Base-by-base conservation (phyloP, 73 alveolate genomes). In the Paramecium caudatum region DNA sequence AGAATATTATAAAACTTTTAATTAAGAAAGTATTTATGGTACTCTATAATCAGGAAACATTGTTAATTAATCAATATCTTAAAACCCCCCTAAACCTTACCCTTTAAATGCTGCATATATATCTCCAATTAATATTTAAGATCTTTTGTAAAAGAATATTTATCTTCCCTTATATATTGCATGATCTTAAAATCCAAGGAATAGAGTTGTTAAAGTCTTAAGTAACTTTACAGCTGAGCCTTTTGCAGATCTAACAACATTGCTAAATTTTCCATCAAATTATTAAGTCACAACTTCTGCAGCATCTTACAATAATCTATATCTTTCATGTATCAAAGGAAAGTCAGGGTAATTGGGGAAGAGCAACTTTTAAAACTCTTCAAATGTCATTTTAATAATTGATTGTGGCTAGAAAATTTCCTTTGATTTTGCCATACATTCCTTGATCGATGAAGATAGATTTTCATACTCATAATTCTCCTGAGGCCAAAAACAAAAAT, bases 401-500 rank as follows among this genome's bases (percentile, higher is more conserved):
- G 90, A 61, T 30, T 91, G 91, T 30, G 96, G 91, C 33, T 90
- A 91, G 68, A 97, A 96, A 92, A 87, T 84, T 21, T 95, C 93
- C 50, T 96, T 96, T n/a, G 92, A 81, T 21, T 90, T 84, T 23
- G 69, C 80, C 32, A 97, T 62, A 43, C 94, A 91, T n/a, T 92
- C 81, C 34, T 95, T 95, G 17, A 97, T 82, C 63, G 96, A 95
- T 69, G 90, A 68, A 9, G 98, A 95, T 82, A 97, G 78, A 25
- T 92, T 81, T 65, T 94, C 97, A 93, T 97, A 97, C 80, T 97
- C 99, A 92, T 84, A 96, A 23, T 93, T 96, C 62, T 90, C 90
- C 49, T 94, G 82, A n/a, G 99, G 99, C 99, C 99, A 97, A 90
- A 97, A 97, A 78, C 99, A 97, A 90, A 96, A 97, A 90, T 97